Evolutionary conservation across 2,329 filamentous ascomycete species (phyloP), one percentile per base, ranked within the genome.

Genomic region (Chaetomiaceae sp.): DNA sequence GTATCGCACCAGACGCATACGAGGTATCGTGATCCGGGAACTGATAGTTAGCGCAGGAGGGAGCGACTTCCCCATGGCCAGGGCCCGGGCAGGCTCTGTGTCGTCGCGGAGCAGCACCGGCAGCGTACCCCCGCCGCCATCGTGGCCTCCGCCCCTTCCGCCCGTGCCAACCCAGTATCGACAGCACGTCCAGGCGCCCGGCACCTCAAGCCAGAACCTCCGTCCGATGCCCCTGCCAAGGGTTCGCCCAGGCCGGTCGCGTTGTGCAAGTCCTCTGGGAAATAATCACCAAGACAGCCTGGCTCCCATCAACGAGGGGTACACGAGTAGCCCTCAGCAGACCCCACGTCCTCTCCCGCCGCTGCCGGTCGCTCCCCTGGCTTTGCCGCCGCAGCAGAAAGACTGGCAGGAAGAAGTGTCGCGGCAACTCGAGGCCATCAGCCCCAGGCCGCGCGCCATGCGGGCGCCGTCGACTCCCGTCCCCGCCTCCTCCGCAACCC

Each of bases 1-100:
- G 52, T 48, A n/a, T 24, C 5, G 6, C 22, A 14, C n/a, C 17
- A 12, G 9, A 8, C 4, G 27, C 14, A 12, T 30, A 10, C 7
- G 20, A 26, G 15, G 9, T 9, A 24, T 14, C 3, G 17, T 4
- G 29, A 14, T n/a, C 20, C 8, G 15, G 29, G 3, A 14, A 32
- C 30, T 33, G 30, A 38, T 18, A 6, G n/a, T 14, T 2, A 5
- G 11, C 18, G 20, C n/a, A 50, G 50, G 50, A 1, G 50, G 45
- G 1, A 18, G 26, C 7, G 50, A 53, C 27, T 53, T 46, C 38
- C 45, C 48, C 20, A 44, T 50, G 48, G 22, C 34, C 4, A 30
- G 41, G 11, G n/a, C 2, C 9, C 38, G 44, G 17, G 29, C 33
- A 6, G 24, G 32, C 22, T 41, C 47, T 6, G n/a, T 19, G 6